phyloP scores from a whole-genome alignment of 202 grass and related monocot genomes.

The Miscanthus sacchariflorus region DNA sequence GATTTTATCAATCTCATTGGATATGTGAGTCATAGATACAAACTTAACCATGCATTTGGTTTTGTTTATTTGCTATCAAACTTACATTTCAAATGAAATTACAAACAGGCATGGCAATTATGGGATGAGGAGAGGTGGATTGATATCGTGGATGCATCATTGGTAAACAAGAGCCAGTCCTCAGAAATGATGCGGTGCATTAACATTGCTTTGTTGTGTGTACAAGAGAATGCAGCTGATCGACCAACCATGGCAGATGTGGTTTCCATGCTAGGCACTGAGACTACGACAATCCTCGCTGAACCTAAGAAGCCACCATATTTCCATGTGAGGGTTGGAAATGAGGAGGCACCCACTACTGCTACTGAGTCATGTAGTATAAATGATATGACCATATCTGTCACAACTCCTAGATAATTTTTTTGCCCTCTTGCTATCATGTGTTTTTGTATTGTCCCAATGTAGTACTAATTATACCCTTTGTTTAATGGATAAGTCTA shows the following conservation, averaged over 20 bases:
- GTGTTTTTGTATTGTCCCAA: neutral
- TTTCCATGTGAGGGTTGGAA: slow-evolving; percentile 48
- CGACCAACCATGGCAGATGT: slow-evolving; percentile 62
- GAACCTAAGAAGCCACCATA: slow-evolving; percentile 67
- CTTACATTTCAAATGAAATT: neutral
- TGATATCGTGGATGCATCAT: slow-evolving; percentile 49
- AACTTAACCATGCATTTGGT: neutral
- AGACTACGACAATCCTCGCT: slow-evolving; percentile 34
- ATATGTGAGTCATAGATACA: slow-evolving; percentile 46
- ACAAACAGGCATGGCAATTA: slow-evolving; percentile 56
- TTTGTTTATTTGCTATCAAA: neutral
- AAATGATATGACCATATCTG: slow-evolving; percentile 37
- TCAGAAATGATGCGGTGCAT: slow-evolving; percentile 45
- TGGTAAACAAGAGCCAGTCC: slow-evolving; percentile 14
- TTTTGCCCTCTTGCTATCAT: neutral
- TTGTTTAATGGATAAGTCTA: neutral
- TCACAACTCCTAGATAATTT: slow-evolving; percentile 3
- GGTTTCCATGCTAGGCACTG: slow-evolving; percentile 54
- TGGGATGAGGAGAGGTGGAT: slow-evolving; percentile 58
- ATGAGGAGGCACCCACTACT: slow-evolving; percentile 2
- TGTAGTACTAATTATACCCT: no score
- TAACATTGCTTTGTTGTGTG: slow-evolving; percentile 45
- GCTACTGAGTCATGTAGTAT: neutral
- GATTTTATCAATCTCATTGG: slow-evolving; percentile 62
- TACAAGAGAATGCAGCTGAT: slow-evolving; percentile 60